Percentiles rank a stretch among this genome's conserved stretches.
phyloP scores from a whole-genome alignment of 805 yeast genomes.

The Grigorovia yakushimaensis region DNA sequence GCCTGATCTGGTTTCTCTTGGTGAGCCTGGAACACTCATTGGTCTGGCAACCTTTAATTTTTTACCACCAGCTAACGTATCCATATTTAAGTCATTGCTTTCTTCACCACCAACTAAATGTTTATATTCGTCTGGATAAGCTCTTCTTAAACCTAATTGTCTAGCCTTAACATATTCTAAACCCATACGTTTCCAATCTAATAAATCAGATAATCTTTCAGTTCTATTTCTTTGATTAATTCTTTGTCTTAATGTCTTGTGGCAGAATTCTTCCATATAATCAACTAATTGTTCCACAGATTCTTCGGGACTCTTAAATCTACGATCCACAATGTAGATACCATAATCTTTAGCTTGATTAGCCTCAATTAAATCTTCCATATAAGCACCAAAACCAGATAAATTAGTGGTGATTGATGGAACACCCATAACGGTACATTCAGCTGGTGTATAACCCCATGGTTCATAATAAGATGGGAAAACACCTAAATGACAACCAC shows the following conservation, averaged over 20 bases:
- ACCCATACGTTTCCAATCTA: slow-evolving; percentile 98
- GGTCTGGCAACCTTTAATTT: slow-evolving; percentile 79
- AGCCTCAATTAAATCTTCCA: slow-evolving; percentile 94
- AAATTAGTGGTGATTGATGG: slow-evolving; percentile 96
- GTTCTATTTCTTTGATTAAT: slow-evolving; percentile 97
- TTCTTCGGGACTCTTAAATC: slow-evolving; percentile 86
- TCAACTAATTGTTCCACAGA: slow-evolving; percentile 82
- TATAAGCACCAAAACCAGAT: slow-evolving; percentile 96
- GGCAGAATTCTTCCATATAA: slow-evolving; percentile 80
- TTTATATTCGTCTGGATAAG: slow-evolving; percentile 78
- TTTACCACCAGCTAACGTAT: slow-evolving; percentile 29
- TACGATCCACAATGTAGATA: slow-evolving; percentile 91
- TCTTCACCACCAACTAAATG: slow-evolving; percentile 25
- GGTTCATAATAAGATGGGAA: slow-evolving; percentile 98
- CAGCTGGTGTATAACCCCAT: slow-evolving; percentile 99
- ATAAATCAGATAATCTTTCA: slow-evolving; percentile 81
- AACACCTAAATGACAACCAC: slow-evolving; percentile 97
- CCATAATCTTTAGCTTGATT: slow-evolving; percentile 79
- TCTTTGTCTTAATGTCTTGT: slow-evolving; percentile 89
- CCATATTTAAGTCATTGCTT: slow-evolving; percentile 22
- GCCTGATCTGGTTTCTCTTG: slow-evolving; percentile 39
- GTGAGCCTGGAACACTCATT: slow-evolving; percentile 92
- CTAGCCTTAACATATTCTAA: slow-evolving; percentile 92
- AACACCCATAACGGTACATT: slow-evolving; percentile 98
- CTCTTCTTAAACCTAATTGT: slow-evolving; percentile 81